These are phyloP conservation scores for Juncus inflexus DNA, from an alignment of 176 grass and related monocot genomes.

Conservation along the genomic window DNA sequence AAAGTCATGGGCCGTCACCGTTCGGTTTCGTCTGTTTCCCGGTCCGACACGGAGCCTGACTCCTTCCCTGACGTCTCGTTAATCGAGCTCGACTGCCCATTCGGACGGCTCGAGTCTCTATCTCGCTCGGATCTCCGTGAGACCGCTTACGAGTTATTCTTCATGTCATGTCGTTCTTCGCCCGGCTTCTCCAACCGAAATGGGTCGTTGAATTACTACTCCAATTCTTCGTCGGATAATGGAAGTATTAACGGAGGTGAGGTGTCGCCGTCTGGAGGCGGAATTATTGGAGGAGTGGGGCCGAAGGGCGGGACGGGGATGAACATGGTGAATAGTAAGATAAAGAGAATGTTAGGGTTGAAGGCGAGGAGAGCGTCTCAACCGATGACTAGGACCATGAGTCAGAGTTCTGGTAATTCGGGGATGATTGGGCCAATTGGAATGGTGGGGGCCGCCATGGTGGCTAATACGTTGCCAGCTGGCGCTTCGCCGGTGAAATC, in stretches of 20 bases:
- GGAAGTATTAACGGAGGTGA: conserved; percentile 8
- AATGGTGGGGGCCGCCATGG: neutral
- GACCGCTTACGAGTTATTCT: conserved; percentile 86
- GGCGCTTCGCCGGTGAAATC: conserved; percentile 43
- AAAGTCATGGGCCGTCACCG: conserved; percentile 27
- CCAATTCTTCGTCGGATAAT: conserved; percentile 5
- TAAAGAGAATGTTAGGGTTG: conserved; percentile 77
- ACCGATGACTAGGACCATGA: conserved; percentile 53
- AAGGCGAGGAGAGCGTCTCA: conserved; percentile 39
- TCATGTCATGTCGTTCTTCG: conserved; percentile 77
- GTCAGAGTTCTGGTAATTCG: conserved; percentile 40
- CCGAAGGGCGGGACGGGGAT: conserved; percentile 59
- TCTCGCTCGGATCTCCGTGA: conserved; percentile 51
- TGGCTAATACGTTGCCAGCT: neutral
- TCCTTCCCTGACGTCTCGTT: conserved; percentile 22
- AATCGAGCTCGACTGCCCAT: conserved; percentile 53
- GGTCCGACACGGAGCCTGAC: conserved; percentile 35
- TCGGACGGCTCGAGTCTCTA: conserved; percentile 49
- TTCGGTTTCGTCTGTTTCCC: conserved; percentile 47
- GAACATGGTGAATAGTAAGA: conserved; percentile 49
- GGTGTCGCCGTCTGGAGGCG: conserved; percentile 29
- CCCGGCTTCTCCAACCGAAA: conserved; percentile 32
- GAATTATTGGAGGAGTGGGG: conserved; percentile 26
- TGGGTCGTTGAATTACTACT: conserved; percentile 30
- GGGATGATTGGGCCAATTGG: conserved; percentile 8